A percentile compares a stretch with the other conserved stretches of the same genome.
Evolutionary conservation across 345 rosid genomes (phyloP).

Genomic region (Citrus medica): DNA sequence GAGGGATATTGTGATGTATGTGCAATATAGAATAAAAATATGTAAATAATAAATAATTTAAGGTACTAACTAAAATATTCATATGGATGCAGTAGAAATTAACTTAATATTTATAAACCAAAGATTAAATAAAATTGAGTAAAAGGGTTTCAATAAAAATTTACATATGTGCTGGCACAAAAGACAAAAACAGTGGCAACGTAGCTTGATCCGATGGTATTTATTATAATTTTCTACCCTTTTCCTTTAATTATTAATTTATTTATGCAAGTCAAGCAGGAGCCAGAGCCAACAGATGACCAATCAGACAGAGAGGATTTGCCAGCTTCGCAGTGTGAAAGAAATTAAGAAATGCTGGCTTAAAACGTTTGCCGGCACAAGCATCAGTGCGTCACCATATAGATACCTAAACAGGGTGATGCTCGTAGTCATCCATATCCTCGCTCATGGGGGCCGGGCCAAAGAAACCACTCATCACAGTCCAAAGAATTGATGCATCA

Average conservation of each 20-base stretch:
- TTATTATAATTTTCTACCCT: neutral
- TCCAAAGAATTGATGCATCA: neutral
- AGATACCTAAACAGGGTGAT: no score
- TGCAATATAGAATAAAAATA: no score
- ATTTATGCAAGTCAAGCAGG: neutral
- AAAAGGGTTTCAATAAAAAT: rapidly evolving
- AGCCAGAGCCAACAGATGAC: neutral
- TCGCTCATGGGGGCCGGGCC: no score
- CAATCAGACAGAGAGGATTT: no score
- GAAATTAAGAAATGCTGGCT: neutral
- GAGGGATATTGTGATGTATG: no score
- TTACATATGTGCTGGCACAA: no score
- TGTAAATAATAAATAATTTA: no score
- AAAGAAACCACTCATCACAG: neutral
- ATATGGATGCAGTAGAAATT: no score
- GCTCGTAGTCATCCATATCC: neutral
- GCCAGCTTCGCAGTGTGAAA: neutral
- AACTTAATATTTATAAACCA: no score
- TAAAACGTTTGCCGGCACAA: neutral
- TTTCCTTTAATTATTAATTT: neutral
- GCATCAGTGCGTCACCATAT: neutral
- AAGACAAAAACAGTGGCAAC: no score
- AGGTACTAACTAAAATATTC: no score
- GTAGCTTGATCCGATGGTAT: neutral
- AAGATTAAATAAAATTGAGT: no score